Evolutionary conservation across 2,329 filamentous ascomycete species (phyloP), one percentile per base, ranked within the genome.

Genomic region (Fusarium luffae): DNA sequence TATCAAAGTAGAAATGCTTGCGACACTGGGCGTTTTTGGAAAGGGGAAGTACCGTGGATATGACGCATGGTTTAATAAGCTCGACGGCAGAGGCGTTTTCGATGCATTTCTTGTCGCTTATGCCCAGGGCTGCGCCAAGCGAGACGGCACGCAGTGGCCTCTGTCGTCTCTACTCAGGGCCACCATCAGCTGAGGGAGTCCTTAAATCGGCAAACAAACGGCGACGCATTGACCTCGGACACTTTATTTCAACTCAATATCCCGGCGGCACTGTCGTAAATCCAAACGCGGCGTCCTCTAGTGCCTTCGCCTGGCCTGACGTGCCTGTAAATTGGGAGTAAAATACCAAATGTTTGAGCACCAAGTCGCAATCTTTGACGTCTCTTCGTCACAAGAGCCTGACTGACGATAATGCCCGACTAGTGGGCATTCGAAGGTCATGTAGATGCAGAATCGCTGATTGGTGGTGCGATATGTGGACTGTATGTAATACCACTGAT

Each of bases 301-400:
- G 52, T 16, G 32, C 34, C 50, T 62, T 65, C 42, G 54, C 48
- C 66, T 65, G 59, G 54, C 28, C 54, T 63, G 60, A 66, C 41
- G 56, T 57, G 46, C 28, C 68, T 72, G 52, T 55, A 67, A 59
- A 63, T 65, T 70, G 55, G 61, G 68, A 37, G 63, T 60, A 73
- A 71, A 63, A 68, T 63, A 61, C 70, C 65, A 30, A 50, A 70
- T 65, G 62, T 59, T 57, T 47, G 30, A 46, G 46, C 32, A 50
- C 47, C 47, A 63, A 59, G 19, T 48, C 32, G 49, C 42, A 42
- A 32, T 66, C 27, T 23, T 41, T 37, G 25, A 50, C 23, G 21
- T 37, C 18, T 23, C 23, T n/a, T 41, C 18, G n/a, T 23, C n/a
- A 13, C 34, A 8, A 41, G 13, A 63, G 47, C 47, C 56, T n/a